Evolutionary conservation across 176 grass and related monocot genomes (phyloP), one percentile per base, ranked within the genome.

Genomic region (Phragmites australis): DNA sequence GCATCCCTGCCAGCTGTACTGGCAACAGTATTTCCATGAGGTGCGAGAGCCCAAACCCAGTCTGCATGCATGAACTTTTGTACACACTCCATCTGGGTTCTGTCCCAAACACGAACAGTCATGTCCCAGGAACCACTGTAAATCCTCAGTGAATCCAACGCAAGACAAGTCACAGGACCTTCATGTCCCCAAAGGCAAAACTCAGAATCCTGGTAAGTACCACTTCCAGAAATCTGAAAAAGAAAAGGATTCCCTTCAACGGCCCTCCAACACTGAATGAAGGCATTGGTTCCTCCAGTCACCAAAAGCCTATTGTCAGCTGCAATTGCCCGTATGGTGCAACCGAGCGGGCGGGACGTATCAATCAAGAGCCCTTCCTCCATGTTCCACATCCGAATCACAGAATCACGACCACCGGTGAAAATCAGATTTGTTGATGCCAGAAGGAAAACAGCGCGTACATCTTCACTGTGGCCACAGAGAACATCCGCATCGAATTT

Each of bases 121-220:
- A 93, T 98, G 77, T 98, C 95, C 95, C 92, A 98, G 68, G 92
- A 94, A 68, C 92, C 92, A 80, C 95, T 98, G 63, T 91, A 98
- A 87, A 98, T 94, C 70, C 81, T 93, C 21, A 49, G 12, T 19
- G 87, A 74, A 74, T 98, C 95, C 81, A 98, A 85, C 15, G 88
- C 90, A 73, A 98, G 88, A 84, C 92, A 93, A 81, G 95, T 94
- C 30, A 98, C 82, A 42, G 95, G 95, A 17, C 95, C 95, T 88
- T 98, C 92, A 81, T 98, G 95, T 21, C 95, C 92, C 95, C 92
- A 93, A 6, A 94, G 90, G 58, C 95, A 87, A 86, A 83, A 87
- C 45, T 89, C 90, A n/a, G 43, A 83, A 82, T 83, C 92, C 52
- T 82, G 81, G 73, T 89, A 66, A 32, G 52, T 54, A 70, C 30